Base-by-base conservation (phyloP, 2,329 filamentous ascomycete genomes). In the Pseudogymnoascus sp. region DNA sequence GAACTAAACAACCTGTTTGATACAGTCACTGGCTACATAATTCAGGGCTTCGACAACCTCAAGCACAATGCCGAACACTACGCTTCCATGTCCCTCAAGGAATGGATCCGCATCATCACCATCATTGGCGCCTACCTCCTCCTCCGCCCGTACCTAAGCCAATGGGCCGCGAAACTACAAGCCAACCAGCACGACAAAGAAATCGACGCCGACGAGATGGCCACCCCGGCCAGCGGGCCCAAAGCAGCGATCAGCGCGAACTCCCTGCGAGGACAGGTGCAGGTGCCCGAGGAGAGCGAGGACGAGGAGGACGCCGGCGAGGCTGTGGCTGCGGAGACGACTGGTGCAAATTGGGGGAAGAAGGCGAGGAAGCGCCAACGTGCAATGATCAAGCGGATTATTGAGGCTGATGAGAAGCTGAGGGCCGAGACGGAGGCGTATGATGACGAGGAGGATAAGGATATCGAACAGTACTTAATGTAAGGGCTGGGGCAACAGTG, bases 51-150 rank as follows among this genome's bases (percentile, higher is more conserved):
- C n/a, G 49, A 55, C 4, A 55, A 55, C 26, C 49, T 55, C 49
- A 55, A 55, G 49, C 29, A 55, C 49, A 55, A 55, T 55, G 49
- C 49, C 26, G 49, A 33, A 33, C 49, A 55, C 49, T 55, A 55
- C 11, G 49, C 49, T 10, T 55, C 49, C 65, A 80, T 86, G 78
- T 77, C 78, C 1, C 69, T 73, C 10, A 75, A 83, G 67, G 76
- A 80, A 43, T 85, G 81, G 78, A 80, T 94, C 69, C 88, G 90
- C 58, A 80, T 94, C 63, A 75, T 91, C 67, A 80, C 85, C 67
- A 82, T 91, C 65, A 82, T 91, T 19, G 84, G 90, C 69, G 86
- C 83, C 62, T 95, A 93, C 77, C 72, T 86, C 66, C 81, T 94
- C 61, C 70, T 91, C 23, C 85, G 91, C 0, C 90, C 90, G 0